These are phyloP conservation scores for Pisolithus sp. DNA, from an alignment of 768 basidiomycete species.

Conservation along the genomic window DNA sequence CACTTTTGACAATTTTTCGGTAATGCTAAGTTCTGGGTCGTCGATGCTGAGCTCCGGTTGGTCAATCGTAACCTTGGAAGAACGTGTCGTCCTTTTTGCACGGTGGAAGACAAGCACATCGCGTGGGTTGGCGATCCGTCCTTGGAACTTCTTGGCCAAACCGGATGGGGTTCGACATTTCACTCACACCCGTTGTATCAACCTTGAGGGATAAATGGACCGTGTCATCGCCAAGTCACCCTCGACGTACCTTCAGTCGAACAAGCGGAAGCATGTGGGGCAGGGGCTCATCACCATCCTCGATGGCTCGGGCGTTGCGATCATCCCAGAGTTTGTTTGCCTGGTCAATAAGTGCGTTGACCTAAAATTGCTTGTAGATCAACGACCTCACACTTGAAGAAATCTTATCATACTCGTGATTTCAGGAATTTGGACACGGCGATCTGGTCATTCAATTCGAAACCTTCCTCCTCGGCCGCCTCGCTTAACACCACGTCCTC, in stretches of 20 bases:
- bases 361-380: neutral
- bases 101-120: constrained; percentile 91
- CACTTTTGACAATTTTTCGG: constrained; percentile 76
- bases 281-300: constrained; percentile 55
- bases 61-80: constrained; percentile 60
- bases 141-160: constrained; percentile 95
- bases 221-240: neutral
- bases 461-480: constrained; percentile 66
- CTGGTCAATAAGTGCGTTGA: constrained; percentile 39
- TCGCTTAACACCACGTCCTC: constrained; percentile 74
- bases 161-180: constrained; percentile 92
- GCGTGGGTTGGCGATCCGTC: constrained; percentile 86
- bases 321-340: constrained; percentile 78
- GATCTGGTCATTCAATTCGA: constrained; percentile 76
- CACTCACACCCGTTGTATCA: constrained; percentile 84
- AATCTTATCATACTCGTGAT: constrained; percentile 41
- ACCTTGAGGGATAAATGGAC: constrained; percentile 40
- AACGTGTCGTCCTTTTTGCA: constrained; percentile 48
- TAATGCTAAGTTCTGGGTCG: constrained; percentile 55
- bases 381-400: neutral
- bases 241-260: constrained; percentile 59
- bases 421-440: constrained; percentile 79
- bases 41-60: constrained; percentile 79
- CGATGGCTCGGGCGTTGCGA: constrained; percentile 54
- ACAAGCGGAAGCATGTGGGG: constrained; percentile 80